These are phyloP conservation scores for Zygnema circumcarinatum DNA, from an alignment of 139 green algal species.

Conservation along the genomic window DNA sequence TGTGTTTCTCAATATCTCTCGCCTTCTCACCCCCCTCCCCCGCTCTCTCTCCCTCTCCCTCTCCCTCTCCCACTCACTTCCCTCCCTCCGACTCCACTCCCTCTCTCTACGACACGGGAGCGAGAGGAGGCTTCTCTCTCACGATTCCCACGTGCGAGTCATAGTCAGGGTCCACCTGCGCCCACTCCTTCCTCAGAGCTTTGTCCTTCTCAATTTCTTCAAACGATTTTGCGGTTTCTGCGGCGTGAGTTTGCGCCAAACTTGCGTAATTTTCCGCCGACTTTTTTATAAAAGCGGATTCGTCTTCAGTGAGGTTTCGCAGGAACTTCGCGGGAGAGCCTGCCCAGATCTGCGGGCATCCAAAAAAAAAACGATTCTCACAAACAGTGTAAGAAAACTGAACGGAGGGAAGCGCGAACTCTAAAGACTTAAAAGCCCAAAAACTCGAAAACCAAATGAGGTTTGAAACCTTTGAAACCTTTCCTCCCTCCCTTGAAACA, in stretches of 20 bases:
- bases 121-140: constrained; percentile 31
- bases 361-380: no score
- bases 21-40: no score
- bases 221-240: constrained; percentile 66
- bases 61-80: no score
- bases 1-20: background rate
- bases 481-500: no score
- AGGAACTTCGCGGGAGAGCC: constrained; percentile 75
- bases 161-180: constrained; percentile 43
- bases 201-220: constrained; percentile 65
- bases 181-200: constrained; percentile 29
- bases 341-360: constrained; percentile 48
- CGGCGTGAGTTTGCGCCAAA: constrained; percentile 72
- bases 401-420: background rate
- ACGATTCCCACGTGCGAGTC: constrained; percentile 53
- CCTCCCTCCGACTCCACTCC: no score
- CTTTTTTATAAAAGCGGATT: constrained; percentile 78
- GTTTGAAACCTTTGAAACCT: background rate
- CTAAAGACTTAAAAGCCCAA: background rate
- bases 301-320: constrained; percentile 82
- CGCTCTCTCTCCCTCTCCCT: background rate
- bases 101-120: background rate
- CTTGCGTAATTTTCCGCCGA: constrained; percentile 81
- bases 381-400: background rate
- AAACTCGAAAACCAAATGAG: background rate